Evolutionary conservation across 2,329 filamentous ascomycete species (phyloP).

Genomic region (Hortaea werneckii): DNA sequence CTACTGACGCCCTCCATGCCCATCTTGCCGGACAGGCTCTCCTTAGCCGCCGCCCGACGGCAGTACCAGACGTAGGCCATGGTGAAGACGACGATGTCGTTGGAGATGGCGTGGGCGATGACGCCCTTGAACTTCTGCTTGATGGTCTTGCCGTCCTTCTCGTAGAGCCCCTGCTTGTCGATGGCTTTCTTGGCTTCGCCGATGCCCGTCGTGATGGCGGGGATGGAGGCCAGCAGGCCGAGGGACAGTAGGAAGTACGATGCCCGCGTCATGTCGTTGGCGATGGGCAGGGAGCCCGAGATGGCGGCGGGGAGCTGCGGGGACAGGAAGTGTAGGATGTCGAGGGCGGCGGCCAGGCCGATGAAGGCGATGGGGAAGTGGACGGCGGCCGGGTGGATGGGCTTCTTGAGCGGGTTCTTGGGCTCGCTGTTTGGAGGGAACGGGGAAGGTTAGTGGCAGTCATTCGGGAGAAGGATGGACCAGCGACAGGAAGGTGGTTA

Average conservation of each 20-base stretch:
- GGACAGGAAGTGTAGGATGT: conserved; percentile 29
- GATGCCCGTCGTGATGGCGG: conserved; percentile 24
- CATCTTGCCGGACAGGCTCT: conserved; percentile 19
- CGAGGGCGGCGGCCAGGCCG: conserved; percentile 32
- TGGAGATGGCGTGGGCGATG: conserved; percentile 33
- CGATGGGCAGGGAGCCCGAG: conserved; percentile 24
- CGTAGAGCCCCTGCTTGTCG: conserved; percentile 33
- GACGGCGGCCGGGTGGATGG: conserved; percentile 36
- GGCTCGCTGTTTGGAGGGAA: conserved; percentile 14
- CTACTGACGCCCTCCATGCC: conserved; percentile 6
- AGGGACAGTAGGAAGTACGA: conserved; percentile 37
- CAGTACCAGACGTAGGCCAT: conserved; percentile 34
- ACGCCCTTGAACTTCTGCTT: conserved; percentile 30
- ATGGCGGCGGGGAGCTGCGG: conserved; percentile 20
- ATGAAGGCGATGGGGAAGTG: conserved; percentile 41
- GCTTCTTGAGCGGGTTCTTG: conserved; percentile 21
- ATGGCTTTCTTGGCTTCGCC: conserved; percentile 33
- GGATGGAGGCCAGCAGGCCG: conserved; percentile 26
- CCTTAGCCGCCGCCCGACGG: conserved; percentile 23
- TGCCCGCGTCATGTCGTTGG: conserved; percentile 29
- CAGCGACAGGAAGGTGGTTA: not conserved
- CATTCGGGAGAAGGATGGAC: not conserved
- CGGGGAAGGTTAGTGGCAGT: not conserved
- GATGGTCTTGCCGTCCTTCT: conserved; percentile 25
- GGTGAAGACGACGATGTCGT: conserved; percentile 31